Evolutionary conservation across 2,329 filamentous ascomycete species (phyloP).

Genomic region (Neofusicoccum cordaticola): DNA sequence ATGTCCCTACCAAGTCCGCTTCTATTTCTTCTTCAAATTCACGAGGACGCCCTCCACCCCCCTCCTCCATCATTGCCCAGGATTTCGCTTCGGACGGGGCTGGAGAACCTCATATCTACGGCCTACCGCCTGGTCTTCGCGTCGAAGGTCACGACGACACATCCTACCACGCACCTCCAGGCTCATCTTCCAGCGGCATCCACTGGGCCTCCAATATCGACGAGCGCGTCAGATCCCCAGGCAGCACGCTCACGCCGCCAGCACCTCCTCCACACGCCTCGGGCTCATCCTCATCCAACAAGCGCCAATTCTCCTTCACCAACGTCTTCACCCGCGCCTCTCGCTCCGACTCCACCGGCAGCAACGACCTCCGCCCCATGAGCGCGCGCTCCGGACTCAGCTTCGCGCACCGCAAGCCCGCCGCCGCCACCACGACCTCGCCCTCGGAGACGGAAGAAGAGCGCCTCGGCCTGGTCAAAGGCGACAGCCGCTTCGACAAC

Average conservation of each 20-base stretch:
- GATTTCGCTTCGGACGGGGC: slow-evolving; percentile 15
- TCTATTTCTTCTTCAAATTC: neutral
- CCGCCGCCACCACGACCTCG: slow-evolving; percentile 34
- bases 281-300: slow-evolving; percentile 36
- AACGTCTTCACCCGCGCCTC: slow-evolving; percentile 65
- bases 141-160: slow-evolving; percentile 43
- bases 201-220: slow-evolving; percentile 39
- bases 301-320: slow-evolving; percentile 89
- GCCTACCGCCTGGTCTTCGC: slow-evolving; percentile 43
- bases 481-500: slow-evolving; percentile 46
- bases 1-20: neutral
- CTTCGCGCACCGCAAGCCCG: slow-evolving; percentile 20
- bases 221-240: slow-evolving; percentile 42
- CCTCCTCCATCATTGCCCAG: slow-evolving; percentile 1
- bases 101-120: slow-evolving; percentile 46
- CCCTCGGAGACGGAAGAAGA: slow-evolving; percentile 70
- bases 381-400: slow-evolving; percentile 28
- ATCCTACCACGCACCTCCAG: slow-evolving; percentile 39
- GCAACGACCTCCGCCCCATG: slow-evolving; percentile 6
- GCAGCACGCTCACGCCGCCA: slow-evolving; percentile 51
- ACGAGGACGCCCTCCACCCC: neutral
- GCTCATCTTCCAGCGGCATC: slow-evolving; percentile 20
- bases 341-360: slow-evolving; percentile 26
- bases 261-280: slow-evolving; percentile 54
- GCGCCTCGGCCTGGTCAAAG: slow-evolving; percentile 75